These are phyloP conservation scores for Naganishia liquefaciens DNA, from an alignment of 1,284 basidiomycete species.

Conservation along the genomic window DNA sequence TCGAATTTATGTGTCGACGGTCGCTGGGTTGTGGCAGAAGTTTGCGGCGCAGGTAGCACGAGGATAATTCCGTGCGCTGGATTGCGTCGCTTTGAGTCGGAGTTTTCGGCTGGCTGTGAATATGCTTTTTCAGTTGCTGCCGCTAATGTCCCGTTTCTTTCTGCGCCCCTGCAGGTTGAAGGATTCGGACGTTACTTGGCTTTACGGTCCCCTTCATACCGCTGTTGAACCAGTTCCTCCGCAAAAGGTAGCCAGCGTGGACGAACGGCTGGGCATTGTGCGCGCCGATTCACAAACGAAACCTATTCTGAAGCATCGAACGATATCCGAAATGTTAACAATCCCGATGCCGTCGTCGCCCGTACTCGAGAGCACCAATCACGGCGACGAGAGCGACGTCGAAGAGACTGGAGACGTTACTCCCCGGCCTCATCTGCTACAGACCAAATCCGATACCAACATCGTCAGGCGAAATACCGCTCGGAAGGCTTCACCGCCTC, in stretches of 20 bases:
- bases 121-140: constrained; percentile 5
- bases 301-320: constrained; percentile 94
- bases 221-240: constrained; percentile 70
- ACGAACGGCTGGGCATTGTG: constrained; percentile 60
- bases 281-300: constrained; percentile 60
- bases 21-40: neutral
- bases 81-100: neutral
- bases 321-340: constrained; percentile 81
- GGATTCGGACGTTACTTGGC: constrained; percentile 98
- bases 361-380: constrained; percentile 55
- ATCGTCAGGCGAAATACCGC: constrained; percentile 54
- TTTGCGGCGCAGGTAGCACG: neutral
- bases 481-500: constrained; percentile 38
- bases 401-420: constrained; percentile 48
- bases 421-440: constrained; percentile 64
- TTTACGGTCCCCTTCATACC: constrained; percentile 94
- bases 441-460: constrained; percentile 82
- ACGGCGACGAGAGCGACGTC: constrained; percentile 47
- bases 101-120: neutral
- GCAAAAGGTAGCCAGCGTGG: constrained; percentile 58
- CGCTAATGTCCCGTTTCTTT: constrained; percentile 29
- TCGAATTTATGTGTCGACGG: neutral
- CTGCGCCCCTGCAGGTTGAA: constrained; percentile 72
- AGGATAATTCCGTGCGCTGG: neutral
- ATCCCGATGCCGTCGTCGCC: constrained; percentile 61